phyloP scores from a whole-genome alignment of 2,329 filamentous ascomycete species.

The Penicillium sp. region DNA sequence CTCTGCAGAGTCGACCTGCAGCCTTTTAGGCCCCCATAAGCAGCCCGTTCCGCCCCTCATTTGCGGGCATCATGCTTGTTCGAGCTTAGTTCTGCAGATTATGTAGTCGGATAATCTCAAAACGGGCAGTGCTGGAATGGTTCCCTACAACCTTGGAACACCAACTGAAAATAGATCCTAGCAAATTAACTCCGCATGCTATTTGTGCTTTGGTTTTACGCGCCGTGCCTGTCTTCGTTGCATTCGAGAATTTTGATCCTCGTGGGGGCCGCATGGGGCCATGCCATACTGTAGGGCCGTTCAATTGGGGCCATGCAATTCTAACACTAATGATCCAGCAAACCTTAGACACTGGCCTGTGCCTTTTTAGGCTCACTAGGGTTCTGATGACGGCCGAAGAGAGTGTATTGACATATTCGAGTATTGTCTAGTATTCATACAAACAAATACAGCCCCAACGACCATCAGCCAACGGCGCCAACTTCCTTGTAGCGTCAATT shows the following conservation, averaged over 20 bases:
- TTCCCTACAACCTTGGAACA: background rate
- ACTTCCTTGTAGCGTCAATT: background rate
- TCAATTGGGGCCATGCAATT: background rate
- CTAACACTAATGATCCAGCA: conserved; percentile 2
- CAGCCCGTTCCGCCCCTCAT: background rate
- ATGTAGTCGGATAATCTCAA: background rate
- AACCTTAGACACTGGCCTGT: background rate
- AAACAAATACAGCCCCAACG: background rate
- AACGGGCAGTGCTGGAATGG: background rate
- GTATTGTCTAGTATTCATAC: conserved; percentile 1
- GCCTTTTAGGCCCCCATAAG: background rate
- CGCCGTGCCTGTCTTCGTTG: background rate
- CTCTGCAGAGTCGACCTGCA: background rate
- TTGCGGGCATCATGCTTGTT: background rate
- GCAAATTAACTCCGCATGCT: background rate
- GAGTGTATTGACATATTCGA: background rate
- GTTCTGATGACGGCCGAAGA: background rate
- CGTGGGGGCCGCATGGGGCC: conserved; percentile 2
- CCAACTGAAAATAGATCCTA: conserved; percentile 1
- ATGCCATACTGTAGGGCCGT: background rate
- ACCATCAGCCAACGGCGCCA: background rate
- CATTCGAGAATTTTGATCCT: background rate
- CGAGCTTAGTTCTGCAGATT: background rate
- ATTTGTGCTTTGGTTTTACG: background rate
- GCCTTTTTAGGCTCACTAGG: background rate